Conservation (phyloP, 2,329 filamentous ascomycete genomes). For the Pseudogymnoascus sp. region DNA sequence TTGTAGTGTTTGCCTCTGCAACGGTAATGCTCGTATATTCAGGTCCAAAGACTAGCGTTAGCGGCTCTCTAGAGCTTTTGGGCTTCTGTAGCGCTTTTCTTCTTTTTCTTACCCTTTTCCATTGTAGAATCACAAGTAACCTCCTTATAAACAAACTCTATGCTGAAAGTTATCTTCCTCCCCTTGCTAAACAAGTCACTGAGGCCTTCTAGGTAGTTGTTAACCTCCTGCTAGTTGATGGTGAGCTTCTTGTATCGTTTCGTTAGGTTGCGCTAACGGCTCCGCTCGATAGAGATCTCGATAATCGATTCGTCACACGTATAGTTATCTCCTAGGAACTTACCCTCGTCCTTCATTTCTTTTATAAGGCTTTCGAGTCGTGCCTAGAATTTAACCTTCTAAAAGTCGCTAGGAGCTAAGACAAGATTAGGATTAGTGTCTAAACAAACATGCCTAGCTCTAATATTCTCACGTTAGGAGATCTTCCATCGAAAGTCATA, state of each 20-base stretch:
- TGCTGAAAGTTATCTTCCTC: constrained; percentile 17
- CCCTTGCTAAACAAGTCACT: constrained; percentile 17
- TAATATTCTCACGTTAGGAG: constrained; percentile 19
- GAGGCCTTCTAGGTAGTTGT: constrained; percentile 18
- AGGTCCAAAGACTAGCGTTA: constrained; percentile 12
- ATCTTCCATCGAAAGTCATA: constrained; percentile 21
- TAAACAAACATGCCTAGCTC: constrained; percentile 17
- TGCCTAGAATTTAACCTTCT: constrained; percentile 14
- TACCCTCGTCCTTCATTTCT: constrained; percentile 14
- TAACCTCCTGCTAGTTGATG: constrained; percentile 17
- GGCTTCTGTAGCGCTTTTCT: constrained; percentile 14
- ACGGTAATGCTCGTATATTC: constrained; percentile 17
- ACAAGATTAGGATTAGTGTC: constrained; percentile 16
- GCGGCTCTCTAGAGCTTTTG: neutral
- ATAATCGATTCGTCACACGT: constrained; percentile 16
- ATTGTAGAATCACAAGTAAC: constrained; percentile 15
- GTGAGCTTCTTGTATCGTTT: constrained; percentile 17
- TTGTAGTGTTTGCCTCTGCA: constrained; percentile 16
- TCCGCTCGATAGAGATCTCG: constrained; percentile 16
- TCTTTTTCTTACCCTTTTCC: constrained; percentile 15
- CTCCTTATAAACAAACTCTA: constrained; percentile 19
- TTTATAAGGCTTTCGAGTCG: constrained; percentile 11
- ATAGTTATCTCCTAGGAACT: constrained; percentile 16
- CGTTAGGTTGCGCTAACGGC: constrained; percentile 15
- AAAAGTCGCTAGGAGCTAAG: constrained; percentile 21